Base-by-base conservation (phyloP, 148 eudicot genomes). In the Polygonum maritimum region DNA sequence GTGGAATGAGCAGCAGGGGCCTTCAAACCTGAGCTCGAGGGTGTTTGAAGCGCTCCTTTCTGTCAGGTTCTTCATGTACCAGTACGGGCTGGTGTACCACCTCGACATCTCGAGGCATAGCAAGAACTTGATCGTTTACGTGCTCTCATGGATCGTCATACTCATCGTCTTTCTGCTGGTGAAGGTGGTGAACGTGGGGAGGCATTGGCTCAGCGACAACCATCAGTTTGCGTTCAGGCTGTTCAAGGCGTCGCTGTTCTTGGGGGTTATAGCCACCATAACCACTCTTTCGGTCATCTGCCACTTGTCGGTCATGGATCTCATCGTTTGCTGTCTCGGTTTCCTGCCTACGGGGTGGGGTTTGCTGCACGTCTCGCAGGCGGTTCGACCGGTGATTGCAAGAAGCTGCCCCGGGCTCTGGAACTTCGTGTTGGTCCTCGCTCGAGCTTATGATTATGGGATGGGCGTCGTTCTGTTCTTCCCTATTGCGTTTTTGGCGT, bases 341-440 rank as follows among this genome's bases (percentile, higher is more conserved):
- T 92, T 94, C 85, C 48, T 92, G 8, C 98, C 98, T 7, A 94
- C 98, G 14, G 98, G 98, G 6, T 94, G 98, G 98, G 98, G 98
- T 63, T 78, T 94, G 81, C 85, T 94, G 75, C 86, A 94, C 93
- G 84, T 92, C 78, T 89, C 89, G 2, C 97, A 92, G 83, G 86
- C 89, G 11, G 71, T 84, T 14, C 88, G 97, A 75, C 92, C 97
- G 4, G 77, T 84, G 75, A 85, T 90, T 47, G 47, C 47, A 85
- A 84, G 76, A 79, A 80, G 47, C 18, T 83, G 89, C 0, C 83
- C 91, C 0, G 90, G 83, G 48, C 71, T 94, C 40, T 94, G 98
- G 98, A 78, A 89, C 38, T 94, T 90, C 74, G 80, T 87, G 13
- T 80, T 80, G 78, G 87, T 89, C 2, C 89, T 92, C 79, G 96